A percentile compares a stretch with the other conserved stretches of the same genome.
These are phyloP conservation scores for Xylaria sp. DNA, from an alignment of 2,329 filamentous ascomycete species.

Conservation along the genomic window DNA sequence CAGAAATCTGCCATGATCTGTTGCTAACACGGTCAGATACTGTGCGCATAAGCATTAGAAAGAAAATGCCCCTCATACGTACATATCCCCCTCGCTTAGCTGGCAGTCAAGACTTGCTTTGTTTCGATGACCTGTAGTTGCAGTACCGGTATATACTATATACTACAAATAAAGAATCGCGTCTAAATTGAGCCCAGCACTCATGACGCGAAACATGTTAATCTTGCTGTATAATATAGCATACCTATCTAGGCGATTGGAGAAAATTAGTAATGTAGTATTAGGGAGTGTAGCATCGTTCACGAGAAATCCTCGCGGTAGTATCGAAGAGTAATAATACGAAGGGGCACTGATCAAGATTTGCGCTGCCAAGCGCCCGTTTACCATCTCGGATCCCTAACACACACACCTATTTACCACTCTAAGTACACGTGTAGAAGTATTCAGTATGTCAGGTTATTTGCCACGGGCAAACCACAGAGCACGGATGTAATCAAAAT, in stretches of 20 bases:
- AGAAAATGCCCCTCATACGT: not conserved
- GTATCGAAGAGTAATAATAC: slow-evolving; percentile 21
- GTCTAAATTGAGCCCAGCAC: slow-evolving; percentile 16
- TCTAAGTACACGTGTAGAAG: not conserved
- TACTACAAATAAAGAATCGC: slow-evolving; percentile 2
- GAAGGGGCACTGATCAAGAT: slow-evolving; percentile 4
- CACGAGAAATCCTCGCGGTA: slow-evolving; percentile 9
- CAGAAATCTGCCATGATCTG: slow-evolving; percentile 11
- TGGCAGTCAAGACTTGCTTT: slow-evolving; percentile 10
- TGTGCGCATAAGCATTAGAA: slow-evolving; percentile 8
- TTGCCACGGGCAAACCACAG: slow-evolving; percentile 12
- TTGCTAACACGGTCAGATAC: slow-evolving; percentile 12
- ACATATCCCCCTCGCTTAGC: not conserved
- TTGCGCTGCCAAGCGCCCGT: slow-evolving; percentile 17
- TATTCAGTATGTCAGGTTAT: slow-evolving; percentile 2
- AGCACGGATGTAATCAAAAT: slow-evolving; percentile 2
- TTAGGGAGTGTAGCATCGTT: not conserved
- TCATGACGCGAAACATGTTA: not conserved
- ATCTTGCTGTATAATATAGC: not conserved
- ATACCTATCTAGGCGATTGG: not conserved
- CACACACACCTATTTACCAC: not conserved
- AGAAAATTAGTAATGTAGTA: not conserved
- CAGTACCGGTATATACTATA: no score
- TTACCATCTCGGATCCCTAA: not conserved
- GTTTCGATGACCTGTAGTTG: not conserved